Conservation (phyloP, 129 eudicot genomes). For the Gnaphalium uliginosum region DNA sequence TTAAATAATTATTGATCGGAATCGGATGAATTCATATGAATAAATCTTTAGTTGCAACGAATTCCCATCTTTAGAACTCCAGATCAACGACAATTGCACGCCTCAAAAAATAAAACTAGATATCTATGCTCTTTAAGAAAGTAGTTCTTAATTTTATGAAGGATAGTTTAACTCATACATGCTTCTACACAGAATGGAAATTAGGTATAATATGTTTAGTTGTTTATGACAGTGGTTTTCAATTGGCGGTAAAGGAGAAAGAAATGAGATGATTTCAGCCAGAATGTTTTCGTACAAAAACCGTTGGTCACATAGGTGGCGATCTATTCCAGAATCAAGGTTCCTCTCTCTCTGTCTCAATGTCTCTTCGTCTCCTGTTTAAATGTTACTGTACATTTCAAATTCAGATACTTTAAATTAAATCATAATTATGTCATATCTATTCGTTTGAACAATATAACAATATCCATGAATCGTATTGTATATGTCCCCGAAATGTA, state of each 20-base stretch:
- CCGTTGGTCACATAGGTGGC: constrained; percentile 16
- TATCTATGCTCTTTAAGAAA: neutral
- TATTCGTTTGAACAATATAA: too few relatives aligned
- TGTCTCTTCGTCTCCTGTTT: too few relatives aligned
- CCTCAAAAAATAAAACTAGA: too few relatives aligned
- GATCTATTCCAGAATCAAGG: constrained; percentile 20
- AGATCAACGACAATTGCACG: too few relatives aligned
- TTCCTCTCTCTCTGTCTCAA: neutral
- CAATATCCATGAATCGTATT: too few relatives aligned
- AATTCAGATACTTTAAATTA: too few relatives aligned
- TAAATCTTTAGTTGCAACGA: neutral
- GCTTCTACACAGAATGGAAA: neutral
- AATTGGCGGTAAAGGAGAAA: constrained; percentile 11
- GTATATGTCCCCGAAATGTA: neutral
- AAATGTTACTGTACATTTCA: too few relatives aligned
- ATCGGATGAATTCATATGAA: neutral
- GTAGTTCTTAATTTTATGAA: neutral
- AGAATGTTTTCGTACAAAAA: constrained; percentile 9
- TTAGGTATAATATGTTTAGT: neutral
- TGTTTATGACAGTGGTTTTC: constrained; percentile 13
- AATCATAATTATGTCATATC: too few relatives aligned
- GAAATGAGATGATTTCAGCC: constrained; percentile 18
- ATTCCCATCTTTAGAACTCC: neutral
- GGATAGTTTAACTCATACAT: neutral
- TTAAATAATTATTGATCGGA: too few relatives aligned